Percentiles rank a stretch among this genome's conserved stretches.
These are phyloP conservation scores for Hypoxylon subgilvum DNA, from an alignment of 495 filamentous ascomycete genomes.

Conservation along the genomic window DNA sequence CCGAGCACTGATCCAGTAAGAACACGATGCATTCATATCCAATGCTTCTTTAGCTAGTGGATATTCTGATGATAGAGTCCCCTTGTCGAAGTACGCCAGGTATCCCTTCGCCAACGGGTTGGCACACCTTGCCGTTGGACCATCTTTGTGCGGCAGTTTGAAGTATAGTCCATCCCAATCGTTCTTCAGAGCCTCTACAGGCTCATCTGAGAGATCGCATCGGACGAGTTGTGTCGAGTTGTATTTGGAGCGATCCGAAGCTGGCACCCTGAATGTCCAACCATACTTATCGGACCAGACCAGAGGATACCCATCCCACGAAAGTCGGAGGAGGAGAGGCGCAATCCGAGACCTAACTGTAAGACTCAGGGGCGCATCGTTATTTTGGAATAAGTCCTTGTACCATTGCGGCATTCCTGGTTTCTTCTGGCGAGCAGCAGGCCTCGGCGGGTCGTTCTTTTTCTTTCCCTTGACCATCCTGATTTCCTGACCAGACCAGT, in stretches of 20 bases:
- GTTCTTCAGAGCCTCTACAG: constrained; percentile 64
- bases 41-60: constrained; percentile 89
- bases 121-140: constrained; percentile 79
- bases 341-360: constrained; percentile 87
- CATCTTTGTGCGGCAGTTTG: constrained; percentile 96
- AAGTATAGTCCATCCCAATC: constrained; percentile 76
- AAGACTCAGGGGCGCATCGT: constrained; percentile 68
- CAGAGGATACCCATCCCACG: constrained; percentile 88
- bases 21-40: constrained; percentile 97
- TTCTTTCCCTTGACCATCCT: constrained; percentile 91
- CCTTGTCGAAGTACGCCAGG: constrained; percentile 87
- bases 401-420: constrained; percentile 97
- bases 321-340: constrained; percentile 79
- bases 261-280: constrained; percentile 85
- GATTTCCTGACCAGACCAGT: constrained; percentile 92
- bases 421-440: constrained; percentile 83
- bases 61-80: constrained; percentile 83
- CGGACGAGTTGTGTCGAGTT: constrained; percentile 69
- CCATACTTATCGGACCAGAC: constrained; percentile 92
- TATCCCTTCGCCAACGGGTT: constrained; percentile 91
- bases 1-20: constrained; percentile 96
- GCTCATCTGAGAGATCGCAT: constrained; percentile 80
- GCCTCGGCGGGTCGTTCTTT: constrained; percentile 77
- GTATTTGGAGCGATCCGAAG: constrained; percentile 67
- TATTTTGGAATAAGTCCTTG: constrained; percentile 80